Evolutionary conservation across 225 moss, liverwort and hornwort genomes (phyloP).

Genomic region (Bryoerythrophyllum caledonicum): DNA sequence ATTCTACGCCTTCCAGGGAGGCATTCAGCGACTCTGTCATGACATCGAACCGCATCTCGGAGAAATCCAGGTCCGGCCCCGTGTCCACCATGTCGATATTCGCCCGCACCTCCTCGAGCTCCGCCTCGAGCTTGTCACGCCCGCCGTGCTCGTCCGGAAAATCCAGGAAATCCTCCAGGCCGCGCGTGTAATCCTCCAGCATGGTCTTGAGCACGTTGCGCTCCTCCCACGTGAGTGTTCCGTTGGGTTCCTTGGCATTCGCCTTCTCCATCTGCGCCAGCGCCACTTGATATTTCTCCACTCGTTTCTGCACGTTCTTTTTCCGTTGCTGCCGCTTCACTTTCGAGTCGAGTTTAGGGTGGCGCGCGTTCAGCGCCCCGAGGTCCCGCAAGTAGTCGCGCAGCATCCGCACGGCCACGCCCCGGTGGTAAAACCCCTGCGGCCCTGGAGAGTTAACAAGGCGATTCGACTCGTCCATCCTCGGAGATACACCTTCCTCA

Average conservation of each 20-base stretch:
- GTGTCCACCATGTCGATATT: conserved; percentile 30
- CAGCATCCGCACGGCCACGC: conserved; percentile 46
- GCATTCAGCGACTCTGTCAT: conserved; percentile 32
- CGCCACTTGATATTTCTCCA: conserved; percentile 34
- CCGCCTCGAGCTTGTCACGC: conserved; percentile 30
- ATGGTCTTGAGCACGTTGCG: conserved; percentile 38
- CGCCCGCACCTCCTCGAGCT: conserved; percentile 26
- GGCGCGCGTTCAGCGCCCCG: background rate
- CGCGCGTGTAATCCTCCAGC: conserved; percentile 48
- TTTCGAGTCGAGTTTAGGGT: background rate
- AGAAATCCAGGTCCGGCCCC: conserved; percentile 32
- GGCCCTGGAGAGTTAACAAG: conserved; percentile 22
- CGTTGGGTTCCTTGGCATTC: conserved; percentile 24
- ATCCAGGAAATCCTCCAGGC: conserved; percentile 34
- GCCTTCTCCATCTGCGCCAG: conserved; percentile 33
- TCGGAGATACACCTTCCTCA: conserved; percentile 27
- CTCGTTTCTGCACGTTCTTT: conserved; percentile 20
- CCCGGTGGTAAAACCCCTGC: conserved; percentile 29
- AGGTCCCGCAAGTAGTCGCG: conserved; percentile 45
- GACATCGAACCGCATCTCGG: conserved; percentile 31
- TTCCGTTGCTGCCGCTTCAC: background rate
- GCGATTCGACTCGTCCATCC: conserved; percentile 10
- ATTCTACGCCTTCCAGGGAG: conserved; percentile 33
- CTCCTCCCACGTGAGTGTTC: conserved; percentile 42
- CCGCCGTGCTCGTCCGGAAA: conserved; percentile 34